These are phyloP conservation scores for Phoenix dactylifera DNA, from an alignment of 176 grass and related monocot species.

Conservation along the genomic window DNA sequence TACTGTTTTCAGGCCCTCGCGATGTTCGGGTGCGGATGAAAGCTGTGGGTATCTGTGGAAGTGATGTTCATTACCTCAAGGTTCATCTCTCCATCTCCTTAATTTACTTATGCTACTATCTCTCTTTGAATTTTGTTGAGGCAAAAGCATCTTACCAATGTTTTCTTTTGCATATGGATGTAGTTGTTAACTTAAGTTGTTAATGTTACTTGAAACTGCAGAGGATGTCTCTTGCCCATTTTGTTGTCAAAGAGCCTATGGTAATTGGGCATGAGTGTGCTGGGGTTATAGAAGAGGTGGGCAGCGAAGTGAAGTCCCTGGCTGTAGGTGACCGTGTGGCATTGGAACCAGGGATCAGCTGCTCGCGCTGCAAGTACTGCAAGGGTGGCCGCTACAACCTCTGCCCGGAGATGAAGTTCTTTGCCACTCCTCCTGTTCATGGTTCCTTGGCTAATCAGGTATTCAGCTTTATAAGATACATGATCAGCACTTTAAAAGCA, in stretches of 20 bases:
- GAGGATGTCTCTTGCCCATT: constrained; percentile 73
- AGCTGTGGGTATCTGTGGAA: constrained; percentile 92
- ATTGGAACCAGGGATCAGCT: constrained; percentile 80
- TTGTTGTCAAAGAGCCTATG: constrained; percentile 87
- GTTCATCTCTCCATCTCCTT: constrained; percentile 22
- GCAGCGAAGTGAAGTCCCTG: constrained; percentile 45
- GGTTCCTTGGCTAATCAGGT: constrained; percentile 79
- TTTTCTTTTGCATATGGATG: too few species aligned
- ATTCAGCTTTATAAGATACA: background rate
- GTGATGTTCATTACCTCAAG: constrained; percentile 95
- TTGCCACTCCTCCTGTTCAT: constrained; percentile 68
- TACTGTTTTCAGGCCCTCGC: constrained; percentile 35
- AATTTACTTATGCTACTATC: too few species aligned
- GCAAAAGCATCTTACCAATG: too few species aligned
- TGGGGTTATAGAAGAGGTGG: constrained; percentile 73
- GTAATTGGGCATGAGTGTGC: constrained; percentile 97
- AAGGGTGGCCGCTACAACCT: constrained; percentile 90
- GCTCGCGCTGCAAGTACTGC: constrained; percentile 85
- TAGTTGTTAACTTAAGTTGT: too few species aligned
- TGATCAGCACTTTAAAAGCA: too few species aligned
- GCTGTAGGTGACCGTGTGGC: constrained; percentile 60
- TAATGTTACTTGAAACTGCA: constrained; percentile 5
- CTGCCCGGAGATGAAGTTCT: constrained; percentile 83
- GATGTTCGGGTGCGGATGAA: constrained; percentile 89
- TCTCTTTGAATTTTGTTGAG: too few species aligned